These are phyloP conservation scores for Polychytrium aggregatum DNA, from an alignment of 192 early-diverging fungal genomes.

Conservation along the genomic window DNA sequence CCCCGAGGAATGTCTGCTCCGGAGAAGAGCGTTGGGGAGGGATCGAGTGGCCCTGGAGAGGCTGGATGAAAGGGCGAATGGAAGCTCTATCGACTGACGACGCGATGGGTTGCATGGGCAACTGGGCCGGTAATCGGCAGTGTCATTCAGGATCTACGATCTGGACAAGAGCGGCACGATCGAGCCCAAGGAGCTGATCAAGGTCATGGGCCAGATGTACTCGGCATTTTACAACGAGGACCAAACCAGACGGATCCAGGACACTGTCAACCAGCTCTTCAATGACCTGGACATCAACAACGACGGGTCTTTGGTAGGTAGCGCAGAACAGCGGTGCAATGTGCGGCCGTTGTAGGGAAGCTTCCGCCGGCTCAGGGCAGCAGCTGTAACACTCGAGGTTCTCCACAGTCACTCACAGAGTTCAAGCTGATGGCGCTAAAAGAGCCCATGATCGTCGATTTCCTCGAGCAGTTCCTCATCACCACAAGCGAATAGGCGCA, in stretches of 20 bases:
- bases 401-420: slow-evolving; percentile 51
- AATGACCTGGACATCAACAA: slow-evolving; percentile 70
- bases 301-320: slow-evolving; percentile 57
- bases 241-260: slow-evolving; percentile 48
- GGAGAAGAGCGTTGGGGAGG: slow-evolving; percentile 1
- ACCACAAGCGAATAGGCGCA: too few species aligned
- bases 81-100: too few species aligned
- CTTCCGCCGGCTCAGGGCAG: not conserved
- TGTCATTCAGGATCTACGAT: slow-evolving; percentile 71
- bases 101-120: too few species aligned
- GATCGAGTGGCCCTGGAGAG: too few species aligned
- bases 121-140: too few species aligned
- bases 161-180: slow-evolving; percentile 65
- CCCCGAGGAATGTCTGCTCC: not conserved
- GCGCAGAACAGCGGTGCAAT: too few species aligned
- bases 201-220: slow-evolving; percentile 62
- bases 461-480: slow-evolving; percentile 61
- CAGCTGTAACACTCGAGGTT: not conserved
- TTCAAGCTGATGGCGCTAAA: slow-evolving; percentile 71
- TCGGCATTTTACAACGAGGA: slow-evolving; percentile 56
- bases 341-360: not conserved
- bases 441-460: slow-evolving; percentile 66
- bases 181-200: slow-evolving; percentile 57
- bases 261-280: slow-evolving; percentile 61
- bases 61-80: too few species aligned